Conservation (phyloP, 805 yeast species). For the Priceomyces castillae region DNA sequence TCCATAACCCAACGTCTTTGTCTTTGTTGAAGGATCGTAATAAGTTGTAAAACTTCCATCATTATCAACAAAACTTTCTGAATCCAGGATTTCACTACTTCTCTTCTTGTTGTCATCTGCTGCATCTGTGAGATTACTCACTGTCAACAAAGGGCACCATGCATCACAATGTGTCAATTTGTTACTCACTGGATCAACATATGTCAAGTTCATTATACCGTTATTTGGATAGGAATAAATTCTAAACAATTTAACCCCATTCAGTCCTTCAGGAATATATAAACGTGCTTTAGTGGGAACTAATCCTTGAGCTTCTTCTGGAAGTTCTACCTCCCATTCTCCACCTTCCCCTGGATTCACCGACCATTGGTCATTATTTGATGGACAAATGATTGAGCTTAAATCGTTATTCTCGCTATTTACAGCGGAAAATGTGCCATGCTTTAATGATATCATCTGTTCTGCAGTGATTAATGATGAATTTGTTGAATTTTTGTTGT, state of each 20-base stretch:
- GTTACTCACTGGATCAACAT: conserved; percentile 70
- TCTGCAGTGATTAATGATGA: conserved; percentile 49
- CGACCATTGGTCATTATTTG: conserved; percentile 51
- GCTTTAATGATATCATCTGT: conserved; percentile 57
- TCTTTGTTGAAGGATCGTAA: conserved; percentile 30
- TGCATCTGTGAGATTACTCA: conserved; percentile 29
- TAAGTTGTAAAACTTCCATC: conserved; percentile 37
- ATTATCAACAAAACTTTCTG: conserved; percentile 31
- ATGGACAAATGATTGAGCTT: conserved; percentile 57
- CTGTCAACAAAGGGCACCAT: conserved; percentile 70
- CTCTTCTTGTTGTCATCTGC: conserved; percentile 23
- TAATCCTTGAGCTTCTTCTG: conserved; percentile 46
- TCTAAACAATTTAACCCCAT: conserved; percentile 63
- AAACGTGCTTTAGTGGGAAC: conserved; percentile 72
- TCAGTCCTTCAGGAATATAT: conserved; percentile 54
- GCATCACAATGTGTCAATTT: conserved; percentile 72
- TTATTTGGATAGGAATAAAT: conserved; percentile 73
- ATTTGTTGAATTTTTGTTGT: conserved; percentile 30
- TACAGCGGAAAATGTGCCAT: conserved; percentile 52
- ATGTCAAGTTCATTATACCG: conserved; percentile 90
- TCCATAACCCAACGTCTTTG: conserved; percentile 42
- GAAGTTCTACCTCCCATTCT: conserved; percentile 61
- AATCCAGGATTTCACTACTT: conserved; percentile 20
- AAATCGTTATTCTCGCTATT: conserved; percentile 34
- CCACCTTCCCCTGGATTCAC: conserved; percentile 50